Percentiles rank a stretch among this genome's conserved stretches.
Conservation (phyloP, 768 basidiomycete genomes). For the Mrakia hoshinonis region DNA sequence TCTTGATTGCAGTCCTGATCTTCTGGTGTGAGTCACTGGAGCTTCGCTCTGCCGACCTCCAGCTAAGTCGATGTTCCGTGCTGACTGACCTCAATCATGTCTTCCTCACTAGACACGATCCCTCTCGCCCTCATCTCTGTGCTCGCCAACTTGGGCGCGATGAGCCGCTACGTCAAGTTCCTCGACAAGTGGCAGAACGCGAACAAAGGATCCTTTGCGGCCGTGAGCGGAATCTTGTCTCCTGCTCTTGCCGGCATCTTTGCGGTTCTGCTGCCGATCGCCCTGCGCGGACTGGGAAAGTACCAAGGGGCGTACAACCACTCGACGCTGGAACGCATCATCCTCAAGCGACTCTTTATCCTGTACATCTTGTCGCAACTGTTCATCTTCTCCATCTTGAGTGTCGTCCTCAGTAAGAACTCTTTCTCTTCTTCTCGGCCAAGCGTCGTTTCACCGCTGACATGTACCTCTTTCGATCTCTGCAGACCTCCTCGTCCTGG, state of each 20-base stretch:
- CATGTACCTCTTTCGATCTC: not conserved
- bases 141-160: not conserved
- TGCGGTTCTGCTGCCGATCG: conserved; percentile 9
- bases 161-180: conserved; percentile 11
- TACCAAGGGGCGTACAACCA: conserved; percentile 16
- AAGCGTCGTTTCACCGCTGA: not conserved
- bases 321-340: not conserved
- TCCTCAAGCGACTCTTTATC: conserved; percentile 7
- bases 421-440: not conserved
- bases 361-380: conserved; percentile 11
- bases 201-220: not conserved
- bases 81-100: not conserved
- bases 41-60: not conserved
- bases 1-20: not conserved
- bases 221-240: not conserved
- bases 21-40: conserved; percentile 7
- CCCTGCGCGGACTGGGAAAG: not conserved
- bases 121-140: conserved; percentile 16
- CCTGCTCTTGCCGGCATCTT: conserved; percentile 3
- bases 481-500: not conserved
- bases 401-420: conserved; percentile 4
- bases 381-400: conserved; percentile 14
- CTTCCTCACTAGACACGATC: not conserved
- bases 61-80: no score
- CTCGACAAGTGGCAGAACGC: not conserved